Evolutionary conservation across 2,329 filamentous ascomycete species (phyloP), one percentile per base, ranked within the genome.

Genomic region (Xylariaceae sp.): DNA sequence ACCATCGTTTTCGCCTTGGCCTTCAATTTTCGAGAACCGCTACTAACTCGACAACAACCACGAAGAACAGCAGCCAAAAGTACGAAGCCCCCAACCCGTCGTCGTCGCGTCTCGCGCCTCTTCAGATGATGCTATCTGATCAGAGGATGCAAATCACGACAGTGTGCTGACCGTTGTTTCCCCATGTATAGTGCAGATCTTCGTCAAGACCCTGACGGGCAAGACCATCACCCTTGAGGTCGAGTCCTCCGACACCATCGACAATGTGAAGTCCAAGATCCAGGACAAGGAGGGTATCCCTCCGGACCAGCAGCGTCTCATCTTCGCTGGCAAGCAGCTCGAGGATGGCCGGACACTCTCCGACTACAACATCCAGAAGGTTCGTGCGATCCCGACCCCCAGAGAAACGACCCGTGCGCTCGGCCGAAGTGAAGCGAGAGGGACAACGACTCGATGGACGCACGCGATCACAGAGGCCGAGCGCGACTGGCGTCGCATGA

Each of bases 191-290:
- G 90, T 94, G 90, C 90, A 94, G 87, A 94, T 94, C 88, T 97
- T 97, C 89, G 93, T 97, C 83, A 97, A 97, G 89, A 97, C 93
- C 86, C 91, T 97, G 77, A 97, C 93, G 86, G 93, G 94, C 82
- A 97, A 97, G 90, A 97, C 93, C 80, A 97, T 97, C 86, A 97
- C 94, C 81, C 89, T 97, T 75, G 93, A 97, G 88, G 92, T 97
- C 78, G 93, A 97, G 88, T 96, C 92, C 75, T 91, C 87, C 76
- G 93, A 97, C 82, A 97, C 93, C 74, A 97, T 97, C 84, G 93
- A 97, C 88, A 97, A 97, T 87, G 93, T 97, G 81, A 97, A 97
- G 88, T 88, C 88, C 83, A 97, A 97, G 89, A 97, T 97, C 80
- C 93, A 97, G 84, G 92, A 97, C 82, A 97, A 97, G 89, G 93